These are phyloP conservation scores for Telopea speciosissima DNA, from an alignment of 177 flowering plant species.

Conservation along the genomic window DNA sequence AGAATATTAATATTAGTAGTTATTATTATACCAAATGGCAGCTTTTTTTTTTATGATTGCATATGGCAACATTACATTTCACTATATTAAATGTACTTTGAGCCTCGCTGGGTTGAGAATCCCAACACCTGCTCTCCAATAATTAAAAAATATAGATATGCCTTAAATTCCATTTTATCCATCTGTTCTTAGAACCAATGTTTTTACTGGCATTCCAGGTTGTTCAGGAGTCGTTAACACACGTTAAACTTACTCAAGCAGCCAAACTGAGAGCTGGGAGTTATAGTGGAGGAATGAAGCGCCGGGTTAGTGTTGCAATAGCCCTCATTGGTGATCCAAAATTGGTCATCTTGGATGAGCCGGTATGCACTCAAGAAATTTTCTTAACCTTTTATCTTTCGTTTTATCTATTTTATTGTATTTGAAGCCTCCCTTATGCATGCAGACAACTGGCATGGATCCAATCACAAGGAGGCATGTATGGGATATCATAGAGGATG, in stretches of 20 bases:
- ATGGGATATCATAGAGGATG: slow-evolving; percentile 93
- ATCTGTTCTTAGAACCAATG: neutral
- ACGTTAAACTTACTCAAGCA: slow-evolving; percentile 64
- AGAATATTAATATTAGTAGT: too few relatives aligned
- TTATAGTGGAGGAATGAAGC: slow-evolving; percentile 98
- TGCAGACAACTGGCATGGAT: slow-evolving; percentile 99
- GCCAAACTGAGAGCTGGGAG: slow-evolving; percentile 68
- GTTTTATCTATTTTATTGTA: neutral
- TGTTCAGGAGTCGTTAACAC: slow-evolving; percentile 54
- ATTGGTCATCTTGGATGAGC: slow-evolving; percentile 87
- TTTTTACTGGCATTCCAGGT: slow-evolving; percentile 36
- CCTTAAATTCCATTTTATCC: neutral
- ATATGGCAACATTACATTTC: too few relatives aligned
- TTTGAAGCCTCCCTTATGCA: slow-evolving; percentile 6
- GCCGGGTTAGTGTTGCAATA: slow-evolving; percentile 96
- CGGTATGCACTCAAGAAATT: slow-evolving; percentile 35
- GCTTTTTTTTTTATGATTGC: too few relatives aligned
- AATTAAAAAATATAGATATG: too few relatives aligned
- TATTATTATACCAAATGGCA: too few relatives aligned
- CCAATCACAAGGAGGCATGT: slow-evolving; percentile 88
- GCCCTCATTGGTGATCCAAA: slow-evolving; percentile 95
- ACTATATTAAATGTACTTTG: too few relatives aligned
- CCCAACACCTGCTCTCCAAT: too few relatives aligned
- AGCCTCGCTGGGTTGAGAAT: too few relatives aligned
- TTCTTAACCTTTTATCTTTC: neutral